phyloP scores from a whole-genome alignment of 805 yeast genomes.

The Henningerozyma blattae region DNA sequence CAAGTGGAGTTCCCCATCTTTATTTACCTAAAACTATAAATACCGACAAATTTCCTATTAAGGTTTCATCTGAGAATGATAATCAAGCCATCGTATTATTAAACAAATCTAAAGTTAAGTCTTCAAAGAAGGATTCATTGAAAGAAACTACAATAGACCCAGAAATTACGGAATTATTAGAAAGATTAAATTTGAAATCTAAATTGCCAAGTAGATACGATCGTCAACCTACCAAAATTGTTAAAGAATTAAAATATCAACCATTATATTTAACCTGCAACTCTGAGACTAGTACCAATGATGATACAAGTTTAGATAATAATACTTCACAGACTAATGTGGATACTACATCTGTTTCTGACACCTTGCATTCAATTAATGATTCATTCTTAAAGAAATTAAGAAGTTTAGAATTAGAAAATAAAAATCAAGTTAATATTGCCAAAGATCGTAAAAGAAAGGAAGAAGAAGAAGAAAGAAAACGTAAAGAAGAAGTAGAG shows the following conservation, averaged over 20 bases:
- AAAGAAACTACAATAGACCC: no score
- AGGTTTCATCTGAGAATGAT: not conserved
- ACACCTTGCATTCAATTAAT: conserved; percentile 2
- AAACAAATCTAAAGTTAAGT: not conserved
- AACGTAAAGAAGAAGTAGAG: not conserved
- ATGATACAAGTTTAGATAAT: not conserved
- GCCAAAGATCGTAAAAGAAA: conserved; percentile 1
- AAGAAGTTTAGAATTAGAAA: conserved; percentile 4
- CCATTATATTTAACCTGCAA: not conserved
- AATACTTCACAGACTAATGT: not conserved
- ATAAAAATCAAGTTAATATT: conserved; percentile 3
- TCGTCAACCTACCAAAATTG: not conserved
- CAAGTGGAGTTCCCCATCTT: conserved; percentile 2
- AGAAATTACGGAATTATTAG: not conserved
- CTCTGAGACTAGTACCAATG: not conserved
- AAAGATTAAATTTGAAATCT: not conserved
- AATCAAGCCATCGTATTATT: no score
- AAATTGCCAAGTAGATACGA: not conserved
- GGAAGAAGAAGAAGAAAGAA: conserved; percentile 3
- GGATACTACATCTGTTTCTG: not conserved
- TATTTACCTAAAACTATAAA: not conserved
- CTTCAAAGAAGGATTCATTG: no score
- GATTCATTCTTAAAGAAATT: conserved; percentile 5
- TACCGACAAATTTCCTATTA: not conserved
- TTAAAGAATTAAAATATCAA: not conserved